A percentile compares a stretch with the other conserved stretches of the same genome.
phyloP scores from a whole-genome alignment of 257 asterid genomes.

The Paulownia fortunei region DNA sequence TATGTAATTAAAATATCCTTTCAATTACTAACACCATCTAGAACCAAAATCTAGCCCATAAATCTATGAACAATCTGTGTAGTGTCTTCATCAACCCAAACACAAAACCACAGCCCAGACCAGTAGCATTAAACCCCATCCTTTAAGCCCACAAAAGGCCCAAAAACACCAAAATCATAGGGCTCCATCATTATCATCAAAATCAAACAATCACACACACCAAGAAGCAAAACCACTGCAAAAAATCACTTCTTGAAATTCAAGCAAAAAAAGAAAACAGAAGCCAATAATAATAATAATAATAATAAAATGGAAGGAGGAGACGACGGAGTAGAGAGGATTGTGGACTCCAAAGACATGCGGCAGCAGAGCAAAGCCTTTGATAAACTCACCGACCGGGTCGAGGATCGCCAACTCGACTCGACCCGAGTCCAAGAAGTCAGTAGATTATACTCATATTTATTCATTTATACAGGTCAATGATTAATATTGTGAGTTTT shows the following conservation, averaged over 20 bases:
- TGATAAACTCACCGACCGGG: conserved; percentile 95
- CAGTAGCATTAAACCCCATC: not conserved
- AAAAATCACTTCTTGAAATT: conserved; percentile 1
- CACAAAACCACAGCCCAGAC: too few relatives aligned
- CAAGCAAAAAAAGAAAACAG: not conserved
- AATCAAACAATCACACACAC: not conserved
- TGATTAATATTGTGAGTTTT: not conserved
- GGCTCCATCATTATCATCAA: conserved; percentile 23
- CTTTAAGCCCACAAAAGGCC: conserved; percentile 16
- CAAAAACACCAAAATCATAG: conserved; percentile 28
- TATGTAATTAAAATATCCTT: too few relatives aligned
- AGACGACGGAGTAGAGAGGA: conserved; percentile 72
- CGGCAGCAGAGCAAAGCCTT: conserved; percentile 98
- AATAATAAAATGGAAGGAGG: conserved; percentile 66
- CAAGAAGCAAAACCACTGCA: not conserved
- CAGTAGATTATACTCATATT: conserved; percentile 1
- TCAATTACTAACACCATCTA: too few relatives aligned
- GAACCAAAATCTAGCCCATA: too few relatives aligned
- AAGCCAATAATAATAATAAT: not conserved
- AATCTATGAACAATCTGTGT: too few relatives aligned
- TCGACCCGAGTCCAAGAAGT: conserved; percentile 97
- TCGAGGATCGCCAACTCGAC: conserved; percentile 99
- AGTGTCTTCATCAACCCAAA: too few relatives aligned
- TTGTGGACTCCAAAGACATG: conserved; percentile 83
- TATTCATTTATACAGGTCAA: not conserved